Percentiles rank a stretch among this genome's conserved stretches.
Conservation (phyloP, 140 eudicot genomes). For the Anethum foeniculum region DNA sequence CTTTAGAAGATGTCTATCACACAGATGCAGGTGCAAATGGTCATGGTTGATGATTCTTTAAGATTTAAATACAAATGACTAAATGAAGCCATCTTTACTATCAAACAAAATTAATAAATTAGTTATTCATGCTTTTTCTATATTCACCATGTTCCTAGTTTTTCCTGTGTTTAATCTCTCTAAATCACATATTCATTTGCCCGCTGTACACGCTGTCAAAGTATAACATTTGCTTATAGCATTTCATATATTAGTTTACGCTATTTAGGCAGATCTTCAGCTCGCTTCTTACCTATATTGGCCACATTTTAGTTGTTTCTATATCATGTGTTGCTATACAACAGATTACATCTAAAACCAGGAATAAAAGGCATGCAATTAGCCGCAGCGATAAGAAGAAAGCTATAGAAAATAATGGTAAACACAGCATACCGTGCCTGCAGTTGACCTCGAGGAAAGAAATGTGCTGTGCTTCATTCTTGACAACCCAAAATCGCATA, state of each 20-base stretch:
- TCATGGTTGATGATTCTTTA: neutral
- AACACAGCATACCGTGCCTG: conserved; percentile 57
- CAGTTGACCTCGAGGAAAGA: conserved; percentile 93
- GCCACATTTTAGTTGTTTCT: neutral
- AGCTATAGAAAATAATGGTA: neutral
- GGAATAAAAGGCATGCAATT: neutral
- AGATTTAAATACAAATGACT: neutral
- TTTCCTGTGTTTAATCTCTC: neutral
- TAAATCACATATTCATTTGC: neutral
- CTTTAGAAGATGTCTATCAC: neutral
- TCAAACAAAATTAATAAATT: neutral
- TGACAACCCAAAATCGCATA: conserved; percentile 94
- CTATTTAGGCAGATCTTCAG: neutral
- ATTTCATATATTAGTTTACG: neutral
- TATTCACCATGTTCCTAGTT: neutral
- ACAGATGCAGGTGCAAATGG: neutral
- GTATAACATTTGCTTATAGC: neutral
- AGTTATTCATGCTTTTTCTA: neutral
- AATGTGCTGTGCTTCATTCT: conserved; percentile 92
- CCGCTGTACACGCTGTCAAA: neutral
- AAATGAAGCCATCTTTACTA: neutral
- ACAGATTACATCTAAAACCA: neutral
- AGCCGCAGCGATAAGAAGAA: neutral
- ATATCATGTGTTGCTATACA: neutral
- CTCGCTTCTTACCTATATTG: neutral